phyloP scores from a whole-genome alignment of 805 yeast species.

The Ogataea glucozyma region DNA sequence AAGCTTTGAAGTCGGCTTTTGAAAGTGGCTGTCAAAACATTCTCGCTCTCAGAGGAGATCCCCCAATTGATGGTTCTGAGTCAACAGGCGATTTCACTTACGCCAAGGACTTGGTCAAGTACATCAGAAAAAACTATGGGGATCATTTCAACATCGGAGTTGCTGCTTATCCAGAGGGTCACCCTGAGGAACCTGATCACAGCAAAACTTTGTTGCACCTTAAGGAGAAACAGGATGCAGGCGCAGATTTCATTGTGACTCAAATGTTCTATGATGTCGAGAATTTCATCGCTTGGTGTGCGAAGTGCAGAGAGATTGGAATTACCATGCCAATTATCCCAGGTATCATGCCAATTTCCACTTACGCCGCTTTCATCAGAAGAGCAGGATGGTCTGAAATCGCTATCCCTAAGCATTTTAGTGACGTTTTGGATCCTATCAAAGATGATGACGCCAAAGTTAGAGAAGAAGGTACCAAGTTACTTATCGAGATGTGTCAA shows the following conservation, averaged over 20 bases:
- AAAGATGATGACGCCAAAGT: constrained; percentile 90
- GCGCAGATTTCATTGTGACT: constrained; percentile 91
- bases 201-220: constrained; percentile 58
- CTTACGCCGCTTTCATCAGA: constrained; percentile 88
- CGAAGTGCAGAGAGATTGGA: constrained; percentile 65
- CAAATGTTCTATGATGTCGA: constrained; percentile 97
- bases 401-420: constrained; percentile 71
- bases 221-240: constrained; percentile 89
- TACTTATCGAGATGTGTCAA: constrained; percentile 81
- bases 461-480: constrained; percentile 79
- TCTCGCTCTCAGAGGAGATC: constrained; percentile 93
- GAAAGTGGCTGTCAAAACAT: constrained; percentile 94
- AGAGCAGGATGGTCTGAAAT: constrained; percentile 95
- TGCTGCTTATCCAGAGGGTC: constrained; percentile 98
- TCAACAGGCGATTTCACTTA: constrained; percentile 83
- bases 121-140: constrained; percentile 78
- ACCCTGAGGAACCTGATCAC: constrained; percentile 76
- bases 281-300: constrained; percentile 80
- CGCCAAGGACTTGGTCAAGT: constrained; percentile 81
- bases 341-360: constrained; percentile 98
- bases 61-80: constrained; percentile 75
- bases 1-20: constrained; percentile 82
- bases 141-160: constrained; percentile 92
- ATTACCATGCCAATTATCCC: constrained; percentile 88
- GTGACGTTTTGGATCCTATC: constrained; percentile 70